Evolutionary conservation across 2,329 filamentous ascomycete species (phyloP).

Genomic region (Plenodomus tracheiphilus): DNA sequence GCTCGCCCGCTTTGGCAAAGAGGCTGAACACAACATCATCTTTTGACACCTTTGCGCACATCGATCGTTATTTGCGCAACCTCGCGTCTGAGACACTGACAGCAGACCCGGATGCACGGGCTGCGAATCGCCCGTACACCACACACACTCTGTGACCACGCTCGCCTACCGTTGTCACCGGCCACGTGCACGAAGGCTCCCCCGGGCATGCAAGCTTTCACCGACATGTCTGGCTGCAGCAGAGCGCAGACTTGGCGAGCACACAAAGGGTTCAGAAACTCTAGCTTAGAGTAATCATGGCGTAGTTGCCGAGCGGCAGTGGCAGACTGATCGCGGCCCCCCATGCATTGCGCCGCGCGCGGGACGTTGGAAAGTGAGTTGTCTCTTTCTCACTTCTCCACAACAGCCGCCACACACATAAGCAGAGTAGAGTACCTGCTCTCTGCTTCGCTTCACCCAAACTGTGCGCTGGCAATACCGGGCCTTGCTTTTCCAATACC

Average conservation of each 20-base stretch:
- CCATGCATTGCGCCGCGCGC: background rate
- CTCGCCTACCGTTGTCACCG: constrained; percentile 11
- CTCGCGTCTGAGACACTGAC: constrained; percentile 11
- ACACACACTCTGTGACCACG: constrained; percentile 1
- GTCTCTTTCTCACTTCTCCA: background rate
- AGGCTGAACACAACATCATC: constrained; percentile 10
- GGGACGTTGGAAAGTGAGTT: background rate
- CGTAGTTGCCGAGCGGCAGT: background rate
- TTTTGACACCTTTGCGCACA: constrained; percentile 4
- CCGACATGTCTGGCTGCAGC: too few relatives aligned
- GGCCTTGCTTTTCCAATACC: background rate
- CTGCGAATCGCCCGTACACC: constrained; percentile 3
- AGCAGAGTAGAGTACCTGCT: background rate
- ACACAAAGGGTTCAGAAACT: background rate
- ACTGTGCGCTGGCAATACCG: background rate
- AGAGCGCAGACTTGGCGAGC: background rate
- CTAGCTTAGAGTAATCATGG: background rate
- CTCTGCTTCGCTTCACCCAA: background rate
- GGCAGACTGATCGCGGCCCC: background rate
- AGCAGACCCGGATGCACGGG: constrained; percentile 10
- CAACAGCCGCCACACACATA: background rate
- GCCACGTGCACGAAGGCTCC: constrained; percentile 15
- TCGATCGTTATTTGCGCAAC: constrained; percentile 10
- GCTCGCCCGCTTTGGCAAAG: constrained; percentile 10
- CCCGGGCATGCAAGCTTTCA: background rate